phyloP scores from a whole-genome alignment of 2,329 filamentous ascomycete genomes.

The Aspergillus pseudonomiae region DNA sequence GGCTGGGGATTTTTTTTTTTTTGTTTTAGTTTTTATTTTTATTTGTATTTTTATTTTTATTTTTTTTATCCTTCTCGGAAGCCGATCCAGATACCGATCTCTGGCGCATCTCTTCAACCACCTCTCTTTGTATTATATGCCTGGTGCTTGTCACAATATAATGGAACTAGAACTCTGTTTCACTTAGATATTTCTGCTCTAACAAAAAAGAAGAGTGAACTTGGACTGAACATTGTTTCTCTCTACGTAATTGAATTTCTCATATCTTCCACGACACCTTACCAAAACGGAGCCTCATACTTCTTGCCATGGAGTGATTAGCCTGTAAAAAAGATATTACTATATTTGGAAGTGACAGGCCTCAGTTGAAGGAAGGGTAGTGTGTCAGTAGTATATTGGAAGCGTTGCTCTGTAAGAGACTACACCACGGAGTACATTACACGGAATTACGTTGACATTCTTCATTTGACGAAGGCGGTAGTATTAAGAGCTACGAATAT shows the following conservation, averaged over 20 bases:
- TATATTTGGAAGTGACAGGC: background rate
- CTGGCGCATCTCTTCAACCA: no score
- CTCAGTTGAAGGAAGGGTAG: background rate
- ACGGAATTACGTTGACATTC: background rate
- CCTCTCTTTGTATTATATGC: no score
- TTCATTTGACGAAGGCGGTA: background rate
- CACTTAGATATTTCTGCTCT: background rate
- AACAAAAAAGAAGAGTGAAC: background rate
- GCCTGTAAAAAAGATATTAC: background rate
- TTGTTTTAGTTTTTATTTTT: no score
- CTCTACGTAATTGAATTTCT: background rate
- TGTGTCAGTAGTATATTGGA: conserved; percentile 1
- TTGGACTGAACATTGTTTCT: no score
- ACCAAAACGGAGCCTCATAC: background rate
- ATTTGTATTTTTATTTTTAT: no score
- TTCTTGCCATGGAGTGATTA: background rate
- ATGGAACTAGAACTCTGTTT: background rate
- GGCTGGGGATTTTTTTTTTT: no score
- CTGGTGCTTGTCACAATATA: no score
- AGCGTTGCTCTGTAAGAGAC: background rate
- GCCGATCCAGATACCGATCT: no score
- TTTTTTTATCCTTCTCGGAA: no score
- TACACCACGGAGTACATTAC: background rate
- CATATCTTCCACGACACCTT: background rate
- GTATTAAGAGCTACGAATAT: background rate